Evolutionary conservation across 1,284 basidiomycete species (phyloP).

Genomic region (Spongiforma sp.): DNA sequence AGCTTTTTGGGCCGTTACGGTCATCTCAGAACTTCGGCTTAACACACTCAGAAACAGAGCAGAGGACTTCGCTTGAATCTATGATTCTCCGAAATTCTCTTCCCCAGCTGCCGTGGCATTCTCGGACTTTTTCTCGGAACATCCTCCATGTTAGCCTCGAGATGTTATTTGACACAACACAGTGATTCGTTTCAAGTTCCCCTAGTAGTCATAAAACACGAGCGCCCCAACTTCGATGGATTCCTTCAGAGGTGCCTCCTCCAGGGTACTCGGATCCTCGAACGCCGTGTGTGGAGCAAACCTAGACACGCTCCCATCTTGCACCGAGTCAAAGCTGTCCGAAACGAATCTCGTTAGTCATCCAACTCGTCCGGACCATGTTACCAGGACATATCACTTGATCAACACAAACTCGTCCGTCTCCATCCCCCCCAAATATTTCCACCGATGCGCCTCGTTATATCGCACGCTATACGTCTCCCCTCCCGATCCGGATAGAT

Average conservation of each 20-base stretch:
- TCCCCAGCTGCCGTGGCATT: too few species aligned
- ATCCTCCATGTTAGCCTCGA: too few species aligned
- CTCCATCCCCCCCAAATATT: slow-evolving; percentile 38
- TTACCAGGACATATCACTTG: slow-evolving; percentile 45
- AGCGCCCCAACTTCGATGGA: slow-evolving; percentile 46
- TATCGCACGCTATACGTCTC: slow-evolving; percentile 28
- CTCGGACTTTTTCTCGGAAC: too few species aligned
- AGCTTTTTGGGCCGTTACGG: too few species aligned
- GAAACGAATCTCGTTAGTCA: too few species aligned
- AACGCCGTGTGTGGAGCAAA: slow-evolving; percentile 53
- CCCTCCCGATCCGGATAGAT: slow-evolving; percentile 26
- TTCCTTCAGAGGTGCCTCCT: slow-evolving; percentile 39
- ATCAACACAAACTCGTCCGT: slow-evolving; percentile 53
- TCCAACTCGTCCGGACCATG: background rate
- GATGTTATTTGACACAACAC: too few species aligned
- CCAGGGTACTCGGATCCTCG: slow-evolving; percentile 40
- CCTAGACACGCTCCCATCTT: slow-evolving; percentile 44
- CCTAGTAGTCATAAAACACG: slow-evolving; percentile 42
- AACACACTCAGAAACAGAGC: too few species aligned
- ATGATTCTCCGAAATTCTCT: too few species aligned
- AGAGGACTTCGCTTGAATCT: too few species aligned
- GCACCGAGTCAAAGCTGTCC: slow-evolving; percentile 17
- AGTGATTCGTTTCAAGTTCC: too few species aligned
- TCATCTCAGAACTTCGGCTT: too few species aligned
- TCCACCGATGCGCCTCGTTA: slow-evolving; percentile 33